Conservation (phyloP, 495 filamentous ascomycete genomes). For the Xylaria sp. region DNA sequence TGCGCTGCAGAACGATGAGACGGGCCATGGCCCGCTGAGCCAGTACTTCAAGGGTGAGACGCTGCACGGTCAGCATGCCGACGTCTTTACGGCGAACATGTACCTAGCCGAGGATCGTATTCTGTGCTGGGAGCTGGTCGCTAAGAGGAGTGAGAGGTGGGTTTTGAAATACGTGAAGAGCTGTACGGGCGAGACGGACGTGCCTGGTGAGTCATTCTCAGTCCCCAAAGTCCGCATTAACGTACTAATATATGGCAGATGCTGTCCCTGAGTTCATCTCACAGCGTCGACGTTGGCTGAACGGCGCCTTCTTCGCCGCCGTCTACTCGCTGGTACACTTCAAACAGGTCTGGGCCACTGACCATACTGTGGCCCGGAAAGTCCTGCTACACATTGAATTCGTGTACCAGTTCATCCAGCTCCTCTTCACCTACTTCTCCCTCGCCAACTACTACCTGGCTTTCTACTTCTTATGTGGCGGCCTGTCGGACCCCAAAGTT, state of each 20-base stretch:
- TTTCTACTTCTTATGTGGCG: constrained; percentile 98
- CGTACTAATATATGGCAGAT: constrained; percentile 54
- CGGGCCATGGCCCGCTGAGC: constrained; percentile 91
- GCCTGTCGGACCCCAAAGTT: constrained; percentile 77
- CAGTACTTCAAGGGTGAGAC: constrained; percentile 99
- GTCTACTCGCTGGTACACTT: constrained; percentile 98
- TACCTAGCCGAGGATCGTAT: constrained; percentile 98
- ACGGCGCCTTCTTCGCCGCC: constrained; percentile 98
- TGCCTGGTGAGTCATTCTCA: constrained; percentile 71
- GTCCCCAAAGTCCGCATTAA: not conserved
- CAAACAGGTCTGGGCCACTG: constrained; percentile 89
- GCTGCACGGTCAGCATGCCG: constrained; percentile 92
- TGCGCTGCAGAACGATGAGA: constrained; percentile 95
- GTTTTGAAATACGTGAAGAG: constrained; percentile 97
- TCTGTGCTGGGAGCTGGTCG: constrained; percentile 98
- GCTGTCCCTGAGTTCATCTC: constrained; percentile 92
- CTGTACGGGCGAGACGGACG: constrained; percentile 95
- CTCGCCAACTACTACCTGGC: constrained; percentile 98
- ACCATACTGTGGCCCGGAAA: constrained; percentile 89
- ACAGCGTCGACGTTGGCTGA: constrained; percentile 94
- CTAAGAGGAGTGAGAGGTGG: constrained; percentile 94
- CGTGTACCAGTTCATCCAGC: constrained; percentile 88
- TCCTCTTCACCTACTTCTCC: constrained; percentile 97
- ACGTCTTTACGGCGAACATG: constrained; percentile 99
- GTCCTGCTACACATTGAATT: constrained; percentile 94